phyloP scores from a whole-genome alignment of 352 stramenopile genomes.

The Phytophthora aleatoria region DNA sequence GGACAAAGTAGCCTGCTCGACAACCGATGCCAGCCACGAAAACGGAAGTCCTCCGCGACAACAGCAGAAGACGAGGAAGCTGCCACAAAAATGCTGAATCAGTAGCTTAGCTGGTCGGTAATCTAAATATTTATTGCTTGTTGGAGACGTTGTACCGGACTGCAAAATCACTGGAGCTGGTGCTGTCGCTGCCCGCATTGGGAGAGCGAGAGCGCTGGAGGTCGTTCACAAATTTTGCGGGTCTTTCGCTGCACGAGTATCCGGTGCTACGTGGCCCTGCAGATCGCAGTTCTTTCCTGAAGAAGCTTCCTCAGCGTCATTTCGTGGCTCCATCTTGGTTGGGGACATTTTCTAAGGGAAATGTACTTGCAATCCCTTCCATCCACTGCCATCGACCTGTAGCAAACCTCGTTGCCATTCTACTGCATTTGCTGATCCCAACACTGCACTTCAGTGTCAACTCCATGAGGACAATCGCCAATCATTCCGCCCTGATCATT shows the following conservation, averaged over 20 bases:
- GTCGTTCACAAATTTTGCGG: slow-evolving; percentile 17
- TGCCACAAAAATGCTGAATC: not conserved
- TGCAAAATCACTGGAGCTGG: not conserved
- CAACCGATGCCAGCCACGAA: not conserved
- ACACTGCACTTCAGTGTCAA: slow-evolving; percentile 3
- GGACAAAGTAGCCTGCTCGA: not conserved
- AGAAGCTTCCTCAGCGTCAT: slow-evolving; percentile 20
- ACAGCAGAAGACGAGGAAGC: not conserved
- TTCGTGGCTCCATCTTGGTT: slow-evolving; percentile 7
- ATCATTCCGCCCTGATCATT: slow-evolving; percentile 28
- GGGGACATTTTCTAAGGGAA: not conserved
- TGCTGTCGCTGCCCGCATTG: not conserved
- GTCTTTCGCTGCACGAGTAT: slow-evolving; percentile 35
- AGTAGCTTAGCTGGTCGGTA: not conserved
- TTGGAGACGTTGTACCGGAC: too few species aligned
- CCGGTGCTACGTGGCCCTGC: slow-evolving; percentile 22
- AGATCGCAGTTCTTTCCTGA: slow-evolving; percentile 28
- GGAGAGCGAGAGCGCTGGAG: slow-evolving; percentile 11
- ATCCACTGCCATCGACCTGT: not conserved
- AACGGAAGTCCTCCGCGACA: not conserved
- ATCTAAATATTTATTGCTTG: too few species aligned
- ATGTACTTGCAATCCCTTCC: not conserved
- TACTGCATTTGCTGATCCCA: slow-evolving; percentile 1
- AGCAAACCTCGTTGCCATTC: not conserved
- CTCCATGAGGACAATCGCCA: slow-evolving; percentile 1